Evolutionary conservation across 495 filamentous ascomycete genomes (phyloP), one percentile per base, ranked within the genome.

Genomic region (Venustampulla echinocandica): DNA sequence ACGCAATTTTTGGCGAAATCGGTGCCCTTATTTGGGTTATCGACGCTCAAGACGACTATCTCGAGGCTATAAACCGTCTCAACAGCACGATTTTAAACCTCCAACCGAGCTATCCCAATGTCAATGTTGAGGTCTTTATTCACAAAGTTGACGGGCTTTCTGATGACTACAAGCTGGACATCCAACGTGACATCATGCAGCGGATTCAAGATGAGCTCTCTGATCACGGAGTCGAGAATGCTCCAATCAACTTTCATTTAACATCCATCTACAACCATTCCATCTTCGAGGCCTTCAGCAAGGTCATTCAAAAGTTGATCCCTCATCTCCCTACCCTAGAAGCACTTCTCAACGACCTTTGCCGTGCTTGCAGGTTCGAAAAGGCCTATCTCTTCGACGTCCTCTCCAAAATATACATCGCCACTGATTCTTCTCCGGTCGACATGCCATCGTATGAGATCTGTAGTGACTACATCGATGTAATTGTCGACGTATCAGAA

Each of bases 341-440:
- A 65, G 82, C 86, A 30, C 71, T 98, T 62, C 78, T 97, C 52
- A 92, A 93, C 59, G 87, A 85, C 44, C 74, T 97, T 27, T 87
- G 80, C 65, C 83, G 80, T 20, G 90, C 85, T 22, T 96, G 88
- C 59, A 81, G 84, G 4, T 95, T 98, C 56, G 89, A 97, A 60
- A 98, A 98, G 69, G 90, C 88, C 0, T 98, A 96, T 61, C 73
- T 98, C 10, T 97, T 97, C 56, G 92, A 98, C 60, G 87, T 95
- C 10, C 71, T 92, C 42, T 94, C 85, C 65, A 98, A 98, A 68
- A 95, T 98, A 47, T 98, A 97, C 63, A 93, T 98, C 47, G 92
- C 93, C 3, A 95, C 88, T 9, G 92, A 98, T 60, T 88, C 84
- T 10, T 83, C 82, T 17, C 92, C 93, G 4, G 86, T 90, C 25